phyloP scores from a whole-genome alignment of 2,329 filamentous ascomycete species.

The Cordyceps fumosorosea region DNA sequence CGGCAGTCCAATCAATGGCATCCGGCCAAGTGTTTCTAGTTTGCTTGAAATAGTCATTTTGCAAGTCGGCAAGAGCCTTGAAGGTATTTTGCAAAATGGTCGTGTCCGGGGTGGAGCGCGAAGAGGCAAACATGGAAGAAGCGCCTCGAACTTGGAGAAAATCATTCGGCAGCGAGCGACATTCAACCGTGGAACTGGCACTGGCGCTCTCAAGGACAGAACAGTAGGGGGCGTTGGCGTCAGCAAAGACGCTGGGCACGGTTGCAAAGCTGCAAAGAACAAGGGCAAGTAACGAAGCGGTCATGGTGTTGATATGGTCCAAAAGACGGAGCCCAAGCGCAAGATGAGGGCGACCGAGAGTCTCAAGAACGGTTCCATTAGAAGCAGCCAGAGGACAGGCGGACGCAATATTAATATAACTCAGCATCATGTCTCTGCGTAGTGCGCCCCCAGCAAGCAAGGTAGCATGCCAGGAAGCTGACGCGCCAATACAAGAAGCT shows the following conservation, averaged over 20 bases:
- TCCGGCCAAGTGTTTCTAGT: slow-evolving; percentile 78
- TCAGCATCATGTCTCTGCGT: background rate
- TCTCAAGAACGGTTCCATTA: background rate
- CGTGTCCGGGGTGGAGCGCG: background rate
- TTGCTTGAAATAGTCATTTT: slow-evolving; percentile 68
- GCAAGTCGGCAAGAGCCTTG: slow-evolving; percentile 65
- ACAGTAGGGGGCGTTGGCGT: slow-evolving; percentile 2
- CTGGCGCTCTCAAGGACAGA: background rate
- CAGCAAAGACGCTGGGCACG: background rate
- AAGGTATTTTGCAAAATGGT: slow-evolving; percentile 45
- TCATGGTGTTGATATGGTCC: slow-evolving; percentile 5
- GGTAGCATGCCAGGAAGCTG: background rate
- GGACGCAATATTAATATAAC: background rate
- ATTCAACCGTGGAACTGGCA: background rate
- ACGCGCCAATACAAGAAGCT: background rate
- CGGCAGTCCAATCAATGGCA: slow-evolving; percentile 89
- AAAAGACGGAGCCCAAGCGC: background rate
- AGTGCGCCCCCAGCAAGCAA: background rate
- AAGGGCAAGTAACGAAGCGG: background rate
- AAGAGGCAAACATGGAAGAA: background rate
- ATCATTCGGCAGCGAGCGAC: background rate
- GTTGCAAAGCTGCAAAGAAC: slow-evolving; percentile 7
- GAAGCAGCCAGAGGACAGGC: background rate
- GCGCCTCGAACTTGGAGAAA: background rate
- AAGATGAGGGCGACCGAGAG: background rate